Conservation (phyloP, 1,284 basidiomycete genomes). For the Acaromyces ingoldii region DNA sequence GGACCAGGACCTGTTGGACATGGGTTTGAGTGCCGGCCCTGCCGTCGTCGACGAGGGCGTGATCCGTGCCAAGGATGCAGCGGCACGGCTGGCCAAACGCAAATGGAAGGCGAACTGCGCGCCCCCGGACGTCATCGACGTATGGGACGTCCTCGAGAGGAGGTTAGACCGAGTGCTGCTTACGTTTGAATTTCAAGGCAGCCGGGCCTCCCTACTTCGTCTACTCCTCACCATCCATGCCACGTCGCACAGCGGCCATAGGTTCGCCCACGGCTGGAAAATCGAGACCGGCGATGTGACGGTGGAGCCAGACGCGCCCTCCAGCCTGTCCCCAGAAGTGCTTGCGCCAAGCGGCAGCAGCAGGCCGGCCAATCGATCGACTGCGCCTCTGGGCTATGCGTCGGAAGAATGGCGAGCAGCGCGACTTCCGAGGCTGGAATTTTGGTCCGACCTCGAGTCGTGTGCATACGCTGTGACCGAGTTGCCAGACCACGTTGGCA, state of each 20-base stretch:
- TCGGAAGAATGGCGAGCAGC: conserved; percentile 5
- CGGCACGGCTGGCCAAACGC: conserved; percentile 4
- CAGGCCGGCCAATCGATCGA: background rate
- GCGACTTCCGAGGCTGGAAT: conserved; percentile 5
- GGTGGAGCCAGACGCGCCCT: conserved; percentile 5
- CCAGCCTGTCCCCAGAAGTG: background rate
- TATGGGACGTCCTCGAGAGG: conserved; percentile 42
- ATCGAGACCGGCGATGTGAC: background rate
- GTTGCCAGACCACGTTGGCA: too few relatives aligned
- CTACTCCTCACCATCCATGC: conserved; percentile 32
- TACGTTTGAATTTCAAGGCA: conserved; percentile 38
- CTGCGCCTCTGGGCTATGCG: background rate
- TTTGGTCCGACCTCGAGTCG: conserved; percentile 5
- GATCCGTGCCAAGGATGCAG: background rate
- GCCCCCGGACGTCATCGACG: conserved; percentile 26
- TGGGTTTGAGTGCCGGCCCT: conserved; percentile 9
- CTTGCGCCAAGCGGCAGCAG: background rate
- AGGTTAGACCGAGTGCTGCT: conserved; percentile 29
- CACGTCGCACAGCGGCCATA: conserved; percentile 24
- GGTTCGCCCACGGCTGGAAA: background rate
- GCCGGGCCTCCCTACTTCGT: conserved; percentile 24
- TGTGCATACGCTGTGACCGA: too few relatives aligned
- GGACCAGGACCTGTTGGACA: conserved; percentile 14
- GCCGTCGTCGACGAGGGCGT: background rate
- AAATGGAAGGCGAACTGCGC: conserved; percentile 19